phyloP scores from a whole-genome alignment of 306 rosid genomes.

The Hylodesmum podocarpum region DNA sequence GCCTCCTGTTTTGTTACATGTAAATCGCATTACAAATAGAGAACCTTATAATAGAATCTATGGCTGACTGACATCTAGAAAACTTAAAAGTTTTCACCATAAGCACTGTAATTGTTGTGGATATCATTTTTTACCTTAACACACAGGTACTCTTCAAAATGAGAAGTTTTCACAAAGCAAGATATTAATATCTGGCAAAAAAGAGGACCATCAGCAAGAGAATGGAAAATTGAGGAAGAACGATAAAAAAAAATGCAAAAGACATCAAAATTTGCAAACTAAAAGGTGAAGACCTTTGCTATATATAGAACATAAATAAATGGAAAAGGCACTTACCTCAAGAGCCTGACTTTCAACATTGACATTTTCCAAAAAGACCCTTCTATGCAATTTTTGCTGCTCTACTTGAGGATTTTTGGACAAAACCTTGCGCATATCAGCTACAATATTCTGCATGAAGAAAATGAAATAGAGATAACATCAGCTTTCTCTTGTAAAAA shows the following conservation, averaged over 20 bases:
- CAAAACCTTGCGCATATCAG: constrained; percentile 99
- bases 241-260: constrained; percentile 1
- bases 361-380: constrained; percentile 80
- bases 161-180: constrained; percentile 97
- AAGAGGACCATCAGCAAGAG: constrained; percentile 22
- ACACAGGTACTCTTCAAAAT: constrained; percentile 89
- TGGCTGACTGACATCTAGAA: background rate
- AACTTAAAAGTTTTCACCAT: background rate
- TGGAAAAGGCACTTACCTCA: constrained; percentile 45
- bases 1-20: constrained; percentile 74
- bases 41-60: constrained; percentile 11
- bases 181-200: constrained; percentile 87
- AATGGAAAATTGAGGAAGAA: constrained; percentile 7
- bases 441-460: constrained; percentile 72
- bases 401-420: constrained; percentile 96
- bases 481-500: constrained; percentile 24
- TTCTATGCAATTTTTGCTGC: constrained; percentile 97
- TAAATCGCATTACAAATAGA: constrained; percentile 17
- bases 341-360: constrained; percentile 93
- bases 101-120: background rate
- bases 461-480: constrained; percentile 6
- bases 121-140: constrained; percentile 69
- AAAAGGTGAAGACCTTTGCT: background rate
- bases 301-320: background rate
- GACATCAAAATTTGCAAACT: background rate